These are phyloP conservation scores for Kockiozyma suomiensis DNA, from an alignment of 805 yeast genomes.

Conservation along the genomic window DNA sequence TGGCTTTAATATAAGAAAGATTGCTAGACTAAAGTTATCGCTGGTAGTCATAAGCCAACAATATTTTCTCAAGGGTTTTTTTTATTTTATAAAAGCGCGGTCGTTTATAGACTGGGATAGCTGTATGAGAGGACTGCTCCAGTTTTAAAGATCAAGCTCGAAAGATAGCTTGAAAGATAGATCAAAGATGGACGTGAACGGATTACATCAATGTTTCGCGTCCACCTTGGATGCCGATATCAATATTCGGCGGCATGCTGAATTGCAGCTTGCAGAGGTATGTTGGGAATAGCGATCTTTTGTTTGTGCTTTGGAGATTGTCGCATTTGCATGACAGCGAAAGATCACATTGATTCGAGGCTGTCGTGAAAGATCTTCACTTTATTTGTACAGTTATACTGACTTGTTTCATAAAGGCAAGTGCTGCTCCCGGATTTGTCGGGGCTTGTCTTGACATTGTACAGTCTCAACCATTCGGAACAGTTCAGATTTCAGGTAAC, in stretches of 20 bases:
- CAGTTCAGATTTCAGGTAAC: slow-evolving; percentile 33
- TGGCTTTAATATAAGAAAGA: too few species aligned
- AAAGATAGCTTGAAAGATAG: too few species aligned
- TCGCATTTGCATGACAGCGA: background rate
- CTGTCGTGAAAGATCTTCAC: too few species aligned
- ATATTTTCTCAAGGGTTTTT: background rate
- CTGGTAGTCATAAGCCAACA: background rate
- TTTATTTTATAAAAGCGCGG: too few species aligned
- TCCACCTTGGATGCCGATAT: slow-evolving; percentile 76
- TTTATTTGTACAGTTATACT: too few species aligned
- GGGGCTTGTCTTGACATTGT: slow-evolving; percentile 82
- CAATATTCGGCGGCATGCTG: slow-evolving; percentile 66
- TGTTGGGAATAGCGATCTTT: too few species aligned
- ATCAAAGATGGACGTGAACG: slow-evolving; percentile 64
- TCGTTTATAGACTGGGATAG: too few species aligned
- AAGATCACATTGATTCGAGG: background rate
- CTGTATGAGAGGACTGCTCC: background rate
- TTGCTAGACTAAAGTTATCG: too few species aligned
- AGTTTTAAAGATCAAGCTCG: background rate
- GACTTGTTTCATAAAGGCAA: slow-evolving; percentile 43
- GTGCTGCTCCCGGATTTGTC: slow-evolving; percentile 67
- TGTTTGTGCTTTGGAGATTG: background rate
- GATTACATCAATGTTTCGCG: slow-evolving; percentile 72
- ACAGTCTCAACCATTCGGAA: slow-evolving; percentile 39
- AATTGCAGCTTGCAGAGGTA: slow-evolving; percentile 55